Evolutionary conservation across 2,329 filamentous ascomycete genomes (phyloP).

Genomic region (Stromatinia cepivora): DNA sequence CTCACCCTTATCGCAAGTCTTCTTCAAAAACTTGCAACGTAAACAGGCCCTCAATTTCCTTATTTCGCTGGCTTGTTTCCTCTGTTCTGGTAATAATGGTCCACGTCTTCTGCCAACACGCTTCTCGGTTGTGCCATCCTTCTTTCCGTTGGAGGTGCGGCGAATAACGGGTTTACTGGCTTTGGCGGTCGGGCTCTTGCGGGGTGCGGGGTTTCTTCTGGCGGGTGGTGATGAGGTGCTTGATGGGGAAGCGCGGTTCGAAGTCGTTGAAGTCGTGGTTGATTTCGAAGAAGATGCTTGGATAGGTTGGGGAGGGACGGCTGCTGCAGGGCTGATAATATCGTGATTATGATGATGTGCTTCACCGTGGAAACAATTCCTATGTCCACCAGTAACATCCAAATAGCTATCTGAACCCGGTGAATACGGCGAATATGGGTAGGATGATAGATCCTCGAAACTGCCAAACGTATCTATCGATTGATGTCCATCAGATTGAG

Average conservation of each 20-base stretch:
- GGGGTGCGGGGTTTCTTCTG: conserved; percentile 69
- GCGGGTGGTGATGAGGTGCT: conserved; percentile 60
- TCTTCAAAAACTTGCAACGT: conserved; percentile 98
- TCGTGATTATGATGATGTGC: conserved; percentile 51
- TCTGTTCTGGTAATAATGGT: conserved; percentile 86
- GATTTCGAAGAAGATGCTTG: conserved; percentile 61
- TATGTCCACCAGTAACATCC: conserved; percentile 55
- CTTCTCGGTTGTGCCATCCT: conserved; percentile 81
- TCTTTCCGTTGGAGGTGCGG: conserved; percentile 73
- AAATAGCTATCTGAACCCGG: conserved; percentile 75
- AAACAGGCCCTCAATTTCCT: conserved; percentile 91
- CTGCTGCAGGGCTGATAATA: conserved; percentile 65
- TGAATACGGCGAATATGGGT: conserved; percentile 73
- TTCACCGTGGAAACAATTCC: conserved; percentile 62
- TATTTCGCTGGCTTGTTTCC: conserved; percentile 95
- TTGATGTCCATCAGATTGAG: conserved; percentile 68
- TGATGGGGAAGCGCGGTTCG: conserved; percentile 61
- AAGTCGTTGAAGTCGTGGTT: conserved; percentile 56
- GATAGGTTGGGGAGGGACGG: conserved; percentile 68
- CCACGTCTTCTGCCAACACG: conserved; percentile 88
- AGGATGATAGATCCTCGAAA: conserved; percentile 74
- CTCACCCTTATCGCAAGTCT: conserved; percentile 97
- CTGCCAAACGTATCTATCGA: conserved; percentile 61
- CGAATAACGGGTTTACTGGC: conserved; percentile 81
- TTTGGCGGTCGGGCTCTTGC: conserved; percentile 65